Percentiles rank a stretch among this genome's conserved stretches.
phyloP scores from a whole-genome alignment of 768 basidiomycete genomes.

The Boletus rufocinnamomeus region DNA sequence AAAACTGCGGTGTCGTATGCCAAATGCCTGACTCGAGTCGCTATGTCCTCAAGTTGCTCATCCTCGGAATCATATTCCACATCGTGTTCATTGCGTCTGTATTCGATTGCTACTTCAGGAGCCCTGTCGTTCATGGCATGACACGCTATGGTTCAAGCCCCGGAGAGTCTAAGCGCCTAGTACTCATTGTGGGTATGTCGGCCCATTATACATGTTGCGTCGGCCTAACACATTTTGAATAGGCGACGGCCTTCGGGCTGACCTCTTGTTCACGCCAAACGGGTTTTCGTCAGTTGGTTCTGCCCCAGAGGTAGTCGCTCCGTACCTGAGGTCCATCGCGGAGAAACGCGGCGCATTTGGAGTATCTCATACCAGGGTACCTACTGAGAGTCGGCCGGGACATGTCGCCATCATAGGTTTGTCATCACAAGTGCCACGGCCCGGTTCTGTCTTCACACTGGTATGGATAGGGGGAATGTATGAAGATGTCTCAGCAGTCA shows the following conservation, averaged over 20 bases:
- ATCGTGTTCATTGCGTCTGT: constrained; percentile 67
- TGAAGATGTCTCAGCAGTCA: constrained; percentile 86
- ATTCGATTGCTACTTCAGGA: constrained; percentile 90
- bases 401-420: constrained; percentile 86
- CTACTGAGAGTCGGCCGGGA: constrained; percentile 86
- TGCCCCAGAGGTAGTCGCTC: constrained; percentile 65
- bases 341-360: constrained; percentile 76
- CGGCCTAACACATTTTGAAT: not conserved
- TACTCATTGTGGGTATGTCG: constrained; percentile 72
- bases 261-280: constrained; percentile 68
- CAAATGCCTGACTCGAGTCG: constrained; percentile 19
- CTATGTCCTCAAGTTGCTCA: constrained; percentile 45
- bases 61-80: constrained; percentile 75
- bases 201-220: not conserved
- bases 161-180: constrained; percentile 68
- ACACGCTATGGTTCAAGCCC: constrained; percentile 46
- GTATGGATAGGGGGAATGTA: constrained; percentile 78
- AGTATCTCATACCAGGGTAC: constrained; percentile 82
- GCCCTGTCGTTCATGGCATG: constrained; percentile 82
- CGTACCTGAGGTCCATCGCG: constrained; percentile 68
- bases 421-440: constrained; percentile 6
- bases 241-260: constrained; percentile 87
- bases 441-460: constrained; percentile 10
- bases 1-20: constrained; percentile 2
- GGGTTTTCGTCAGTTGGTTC: constrained; percentile 54